Evolutionary conservation across 2,329 filamentous ascomycete species (phyloP), one percentile per base, ranked within the genome.

Genomic region (Epichloe baconii): DNA sequence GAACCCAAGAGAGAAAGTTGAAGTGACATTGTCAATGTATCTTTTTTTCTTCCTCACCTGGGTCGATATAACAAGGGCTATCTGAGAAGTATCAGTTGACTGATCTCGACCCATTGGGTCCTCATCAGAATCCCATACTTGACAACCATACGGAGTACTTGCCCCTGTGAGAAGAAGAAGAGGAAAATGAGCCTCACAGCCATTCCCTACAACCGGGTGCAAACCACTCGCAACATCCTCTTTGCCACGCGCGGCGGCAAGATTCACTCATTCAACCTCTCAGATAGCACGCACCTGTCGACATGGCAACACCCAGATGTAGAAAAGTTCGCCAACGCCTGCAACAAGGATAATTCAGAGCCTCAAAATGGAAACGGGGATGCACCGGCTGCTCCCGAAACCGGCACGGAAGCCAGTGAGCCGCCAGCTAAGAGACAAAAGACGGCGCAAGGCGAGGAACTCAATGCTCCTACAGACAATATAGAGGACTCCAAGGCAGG

Each of bases 161-260:
- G 2, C 26, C 21, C 3, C 34, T 36, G 12, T 17, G 26, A 40
- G 3, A 6, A 11, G 11, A 37, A 38, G 14, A 19, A 15, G 4
- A 23, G 11, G 21, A 45, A 44, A 2, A 53, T 53, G 52, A 52
- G 46, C 47, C 37, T 53, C 46, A 47, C 21, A 10, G n/a, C 40
- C 7, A 63, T 78, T 52, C 83, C 84, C n/a, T 85, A 85, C 59
- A 84, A 85, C 59, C 77, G 79, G 58, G 66, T 88, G 45, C 72
- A 74, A 56, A 73, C 67, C 37, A 68, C 70, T 53, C 76, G 76
- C 44, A 65, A 75, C 57, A 67, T 85, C 19, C 66, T 96, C 17
- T 75, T 94, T 58, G 86, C 85, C 38, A 86, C 87, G 26, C 82
- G 82, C 54, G 88, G 87, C 14, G 78, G 83, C 46, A 79, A 76